Percentiles rank a stretch among this genome's conserved stretches.
Evolutionary conservation across 768 basidiomycete genomes (phyloP).

Genomic region (Tylopilus felleus): DNA sequence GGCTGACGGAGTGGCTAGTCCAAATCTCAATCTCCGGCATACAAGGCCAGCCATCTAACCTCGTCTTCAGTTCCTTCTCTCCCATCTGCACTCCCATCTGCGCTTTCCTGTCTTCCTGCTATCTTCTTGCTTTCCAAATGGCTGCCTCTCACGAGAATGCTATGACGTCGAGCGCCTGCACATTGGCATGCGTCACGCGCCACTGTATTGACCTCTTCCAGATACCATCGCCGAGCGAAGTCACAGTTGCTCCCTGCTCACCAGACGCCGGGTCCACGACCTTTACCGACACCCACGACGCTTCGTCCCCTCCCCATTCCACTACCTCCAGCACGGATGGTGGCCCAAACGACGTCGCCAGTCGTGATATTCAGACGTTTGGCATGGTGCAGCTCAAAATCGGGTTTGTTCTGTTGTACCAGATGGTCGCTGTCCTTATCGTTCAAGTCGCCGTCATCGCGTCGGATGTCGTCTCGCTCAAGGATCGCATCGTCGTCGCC

Average conservation of each 20-base stretch:
- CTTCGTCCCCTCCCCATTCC: not conserved
- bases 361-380: not conserved
- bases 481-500: slow-evolving; percentile 15
- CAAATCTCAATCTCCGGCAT: slow-evolving; percentile 1
- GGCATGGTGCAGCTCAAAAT: slow-evolving; percentile 2
- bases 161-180: not conserved
- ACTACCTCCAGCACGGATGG: not conserved
- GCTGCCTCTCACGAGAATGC: not conserved
- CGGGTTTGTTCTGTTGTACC: slow-evolving; percentile 6
- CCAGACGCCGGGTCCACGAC: not conserved
- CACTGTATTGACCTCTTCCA: not conserved
- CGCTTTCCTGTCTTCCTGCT: not conserved
- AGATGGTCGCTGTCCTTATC: slow-evolving; percentile 2
- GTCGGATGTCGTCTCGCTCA: slow-evolving; percentile 15
- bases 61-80: slow-evolving; percentile 1
- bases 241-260: not conserved
- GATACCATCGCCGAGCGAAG: not conserved
- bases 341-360: not conserved
- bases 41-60: not conserved
- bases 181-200: not conserved
- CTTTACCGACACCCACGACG: not conserved
- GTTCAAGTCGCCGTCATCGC: slow-evolving; percentile 2
- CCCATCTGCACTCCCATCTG: not conserved
- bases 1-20: not conserved
- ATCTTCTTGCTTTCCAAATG: slow-evolving; percentile 6